Conservation (phyloP, 1,139 yeast genomes). For the Yamadazyma sp. region DNA sequence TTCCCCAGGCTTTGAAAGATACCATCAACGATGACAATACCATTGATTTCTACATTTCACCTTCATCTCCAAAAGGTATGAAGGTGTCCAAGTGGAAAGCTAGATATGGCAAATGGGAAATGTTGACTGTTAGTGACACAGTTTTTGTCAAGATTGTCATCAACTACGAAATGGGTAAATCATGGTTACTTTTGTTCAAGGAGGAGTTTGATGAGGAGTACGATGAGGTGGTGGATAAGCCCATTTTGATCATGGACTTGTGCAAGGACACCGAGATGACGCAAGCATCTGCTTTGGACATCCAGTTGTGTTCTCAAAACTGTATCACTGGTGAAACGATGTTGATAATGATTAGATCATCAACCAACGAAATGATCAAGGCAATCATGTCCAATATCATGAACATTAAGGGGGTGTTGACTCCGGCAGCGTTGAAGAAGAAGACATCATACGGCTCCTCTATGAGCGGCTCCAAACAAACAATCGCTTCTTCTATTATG, state of each 20-base stretch:
- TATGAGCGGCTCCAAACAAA: slow-evolving; percentile 27
- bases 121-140: slow-evolving; percentile 38
- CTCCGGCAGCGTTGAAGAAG: slow-evolving; percentile 17
- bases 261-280: slow-evolving; percentile 26
- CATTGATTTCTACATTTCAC: slow-evolving; percentile 39
- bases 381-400: slow-evolving; percentile 27
- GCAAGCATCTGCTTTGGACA: slow-evolving; percentile 42
- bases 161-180: slow-evolving; percentile 30
- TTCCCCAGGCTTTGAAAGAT: slow-evolving; percentile 40
- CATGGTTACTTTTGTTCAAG: slow-evolving; percentile 45
- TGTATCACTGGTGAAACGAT: slow-evolving; percentile 29
- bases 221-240: slow-evolving; percentile 35
- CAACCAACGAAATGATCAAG: slow-evolving; percentile 25
- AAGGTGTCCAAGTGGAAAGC: slow-evolving; percentile 47
- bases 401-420: slow-evolving; percentile 28
- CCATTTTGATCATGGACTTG: slow-evolving; percentile 37
- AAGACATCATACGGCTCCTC: slow-evolving; percentile 20
- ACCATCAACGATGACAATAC: slow-evolving; percentile 41
- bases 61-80: slow-evolving; percentile 34
- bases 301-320: slow-evolving; percentile 35
- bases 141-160: slow-evolving; percentile 40
- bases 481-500: slow-evolving; percentile 41
- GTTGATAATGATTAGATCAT: slow-evolving; percentile 38
- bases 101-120: slow-evolving; percentile 47
- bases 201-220: slow-evolving; percentile 35